Evolutionary conservation across 257 asterid genomes (phyloP).

Genomic region (Galeopsis tetrahit): DNA sequence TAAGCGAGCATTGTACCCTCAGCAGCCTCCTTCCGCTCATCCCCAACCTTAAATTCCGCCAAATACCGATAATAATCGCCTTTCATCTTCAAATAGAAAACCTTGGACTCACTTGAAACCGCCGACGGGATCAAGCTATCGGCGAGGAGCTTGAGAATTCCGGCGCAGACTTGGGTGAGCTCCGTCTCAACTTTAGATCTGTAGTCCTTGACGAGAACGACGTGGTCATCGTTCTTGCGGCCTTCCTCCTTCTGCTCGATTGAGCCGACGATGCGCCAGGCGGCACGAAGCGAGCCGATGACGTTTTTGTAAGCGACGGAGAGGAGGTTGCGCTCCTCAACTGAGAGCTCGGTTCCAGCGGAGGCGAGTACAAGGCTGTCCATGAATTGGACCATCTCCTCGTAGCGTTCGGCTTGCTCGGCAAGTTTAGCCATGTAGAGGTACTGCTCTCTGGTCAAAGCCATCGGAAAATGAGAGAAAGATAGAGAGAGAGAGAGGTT

Average conservation of each 20-base stretch:
- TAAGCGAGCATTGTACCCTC: conserved; percentile 73
- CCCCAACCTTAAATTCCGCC: conserved; percentile 66
- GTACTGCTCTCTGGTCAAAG: conserved; percentile 64
- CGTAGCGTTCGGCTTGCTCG: conserved; percentile 76
- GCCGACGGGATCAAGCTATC: conserved; percentile 56
- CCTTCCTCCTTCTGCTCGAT: conserved; percentile 78
- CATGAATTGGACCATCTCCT: conserved; percentile 81
- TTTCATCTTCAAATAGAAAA: conserved; percentile 78
- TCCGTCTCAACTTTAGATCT: conserved; percentile 73
- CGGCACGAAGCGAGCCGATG: conserved; percentile 79
- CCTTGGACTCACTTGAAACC: conserved; percentile 58
- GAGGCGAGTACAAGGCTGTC: conserved; percentile 57
- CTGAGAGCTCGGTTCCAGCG: conserved; percentile 53
- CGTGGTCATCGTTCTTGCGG: conserved; percentile 77
- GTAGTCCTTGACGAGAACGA: conserved; percentile 60
- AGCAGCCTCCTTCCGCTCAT: conserved; percentile 69
- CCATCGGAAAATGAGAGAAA: conserved; percentile 36
- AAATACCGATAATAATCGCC: conserved; percentile 70
- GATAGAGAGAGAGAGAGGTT: background rate
- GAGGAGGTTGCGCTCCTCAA: conserved; percentile 78
- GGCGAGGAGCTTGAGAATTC: conserved; percentile 53
- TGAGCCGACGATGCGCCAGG: conserved; percentile 71
- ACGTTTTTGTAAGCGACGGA: conserved; percentile 79
- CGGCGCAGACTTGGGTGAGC: conserved; percentile 59
- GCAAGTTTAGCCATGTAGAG: conserved; percentile 74